Percentiles rank a stretch among this genome's conserved stretches.
These are phyloP conservation scores for Deinandra increscens DNA, from an alignment of 129 eudicot genomes.

Conservation along the genomic window DNA sequence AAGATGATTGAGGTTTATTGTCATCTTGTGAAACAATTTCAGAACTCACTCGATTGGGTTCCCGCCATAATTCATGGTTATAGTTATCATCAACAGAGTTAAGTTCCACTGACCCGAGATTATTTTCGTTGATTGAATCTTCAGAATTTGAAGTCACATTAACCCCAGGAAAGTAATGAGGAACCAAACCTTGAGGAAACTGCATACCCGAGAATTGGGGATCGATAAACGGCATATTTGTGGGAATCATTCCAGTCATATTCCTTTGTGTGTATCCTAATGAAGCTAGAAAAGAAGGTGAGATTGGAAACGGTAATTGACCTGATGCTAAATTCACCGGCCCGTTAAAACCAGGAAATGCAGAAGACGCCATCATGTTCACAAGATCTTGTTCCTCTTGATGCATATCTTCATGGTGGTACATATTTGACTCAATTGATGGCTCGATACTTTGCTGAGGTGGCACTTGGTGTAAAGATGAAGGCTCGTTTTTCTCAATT, in stretches of 20 bases:
- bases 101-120: conserved; percentile 32
- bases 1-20: conserved; percentile 43
- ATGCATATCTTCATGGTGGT: conserved; percentile 54
- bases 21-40: conserved; percentile 41
- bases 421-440: conserved; percentile 35
- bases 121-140: conserved; percentile 45
- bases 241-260: conserved; percentile 60
- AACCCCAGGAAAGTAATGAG: conserved; percentile 62
- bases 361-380: conserved; percentile 82
- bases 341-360: conserved; percentile 59
- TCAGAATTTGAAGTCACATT: conserved; percentile 44
- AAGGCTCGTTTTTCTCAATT: conserved; percentile 39
- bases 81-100: conserved; percentile 38
- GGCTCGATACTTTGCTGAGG: conserved; percentile 43
- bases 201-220: conserved; percentile 64
- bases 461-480: conserved; percentile 37
- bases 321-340: conserved; percentile 55
- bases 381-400: conserved; percentile 86
- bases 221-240: conserved; percentile 59
- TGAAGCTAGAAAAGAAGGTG: conserved; percentile 66
- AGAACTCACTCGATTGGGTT: conserved; percentile 44
- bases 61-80: conserved; percentile 60
- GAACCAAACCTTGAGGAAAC: conserved; percentile 68
- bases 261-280: conserved; percentile 67
- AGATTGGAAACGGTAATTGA: conserved; percentile 61